Percentiles rank a stretch among this genome's conserved stretches.
phyloP scores from a whole-genome alignment of 257 asterid genomes.

The Primulina eburnea region DNA sequence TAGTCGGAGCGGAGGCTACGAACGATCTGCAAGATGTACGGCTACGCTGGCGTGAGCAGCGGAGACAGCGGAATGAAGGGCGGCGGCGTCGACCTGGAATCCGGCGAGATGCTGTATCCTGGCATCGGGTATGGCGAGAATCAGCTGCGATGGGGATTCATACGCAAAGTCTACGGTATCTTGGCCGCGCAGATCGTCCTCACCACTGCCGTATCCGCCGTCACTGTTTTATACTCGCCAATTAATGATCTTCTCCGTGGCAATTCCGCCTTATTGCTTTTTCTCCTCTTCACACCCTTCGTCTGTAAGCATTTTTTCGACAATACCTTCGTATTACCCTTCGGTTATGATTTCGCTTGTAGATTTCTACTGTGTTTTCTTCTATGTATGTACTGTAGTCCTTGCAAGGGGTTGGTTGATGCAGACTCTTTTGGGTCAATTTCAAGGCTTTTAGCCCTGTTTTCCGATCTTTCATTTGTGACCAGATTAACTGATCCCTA shows the following conservation, averaged over 20 bases:
- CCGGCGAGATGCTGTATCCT: constrained; percentile 72
- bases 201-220: constrained; percentile 64
- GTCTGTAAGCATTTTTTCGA: constrained; percentile 44
- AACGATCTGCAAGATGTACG: constrained; percentile 48
- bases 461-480: neutral
- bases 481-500: neutral
- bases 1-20: too few relatives aligned
- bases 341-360: neutral
- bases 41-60: constrained; percentile 46
- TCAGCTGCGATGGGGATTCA: constrained; percentile 95
- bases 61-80: constrained; percentile 40
- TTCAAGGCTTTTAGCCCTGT: neutral
- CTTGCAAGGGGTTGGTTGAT: neutral
- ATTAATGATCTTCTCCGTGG: constrained; percentile 75
- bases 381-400: neutral
- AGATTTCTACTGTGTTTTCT: neutral
- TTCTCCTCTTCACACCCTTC: constrained; percentile 83
- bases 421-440: neutral
- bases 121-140: constrained; percentile 95
- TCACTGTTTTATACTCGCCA: constrained; percentile 71
- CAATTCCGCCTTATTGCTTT: constrained; percentile 60
- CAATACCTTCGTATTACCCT: constrained; percentile 6
- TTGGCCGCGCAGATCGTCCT: constrained; percentile 81
- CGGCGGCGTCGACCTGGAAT: constrained; percentile 46
- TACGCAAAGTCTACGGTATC: constrained; percentile 91